Evolutionary conservation across 2,329 filamentous ascomycete genomes (phyloP).

Genomic region (Aspergillus sp.): DNA sequence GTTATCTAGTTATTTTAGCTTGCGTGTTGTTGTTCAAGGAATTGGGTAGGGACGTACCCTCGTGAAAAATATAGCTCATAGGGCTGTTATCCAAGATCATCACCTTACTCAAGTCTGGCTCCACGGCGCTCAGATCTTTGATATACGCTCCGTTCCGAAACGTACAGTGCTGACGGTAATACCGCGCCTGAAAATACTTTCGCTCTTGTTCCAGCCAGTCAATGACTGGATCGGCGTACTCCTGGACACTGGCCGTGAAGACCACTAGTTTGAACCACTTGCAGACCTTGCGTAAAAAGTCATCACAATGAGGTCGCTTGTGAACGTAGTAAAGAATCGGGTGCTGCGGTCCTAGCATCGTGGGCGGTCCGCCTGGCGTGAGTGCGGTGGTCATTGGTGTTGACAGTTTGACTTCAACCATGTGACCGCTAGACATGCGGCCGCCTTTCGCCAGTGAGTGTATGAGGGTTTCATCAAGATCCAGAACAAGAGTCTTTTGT

Average conservation of each 20-base stretch:
- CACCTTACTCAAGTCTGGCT: slow-evolving; percentile 93
- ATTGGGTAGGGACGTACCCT: slow-evolving; percentile 56
- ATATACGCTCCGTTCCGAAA: slow-evolving; percentile 94
- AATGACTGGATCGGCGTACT: slow-evolving; percentile 97
- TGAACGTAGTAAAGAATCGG: slow-evolving; percentile 98
- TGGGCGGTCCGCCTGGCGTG: slow-evolving; percentile 49
- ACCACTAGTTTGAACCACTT: slow-evolving; percentile 98
- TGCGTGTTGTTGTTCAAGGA: slow-evolving; percentile 2
- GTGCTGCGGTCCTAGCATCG: slow-evolving; percentile 72
- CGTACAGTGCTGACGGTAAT: slow-evolving; percentile 96
- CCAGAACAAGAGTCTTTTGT: slow-evolving; percentile 89
- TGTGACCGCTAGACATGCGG: slow-evolving; percentile 91
- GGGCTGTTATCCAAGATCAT: slow-evolving; percentile 99
- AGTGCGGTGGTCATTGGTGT: slow-evolving; percentile 34
- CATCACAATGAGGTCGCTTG: slow-evolving; percentile 93
- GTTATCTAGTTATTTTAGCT: slow-evolving; percentile 62
- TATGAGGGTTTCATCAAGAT: slow-evolving; percentile 94
- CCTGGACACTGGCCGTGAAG: slow-evolving; percentile 95
- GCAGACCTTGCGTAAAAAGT: slow-evolving; percentile 86
- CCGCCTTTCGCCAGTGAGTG: slow-evolving; percentile 97
- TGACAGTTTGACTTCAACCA: slow-evolving; percentile 87
- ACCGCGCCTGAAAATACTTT: slow-evolving; percentile 89
- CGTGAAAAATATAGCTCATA: slow-evolving; percentile 96
- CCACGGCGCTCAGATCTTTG: slow-evolving; percentile 92
- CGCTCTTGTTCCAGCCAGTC: slow-evolving; percentile 96